Evolutionary conservation across 2,329 filamentous ascomycete species (phyloP).

Genomic region (Colletotrichum tropicale): DNA sequence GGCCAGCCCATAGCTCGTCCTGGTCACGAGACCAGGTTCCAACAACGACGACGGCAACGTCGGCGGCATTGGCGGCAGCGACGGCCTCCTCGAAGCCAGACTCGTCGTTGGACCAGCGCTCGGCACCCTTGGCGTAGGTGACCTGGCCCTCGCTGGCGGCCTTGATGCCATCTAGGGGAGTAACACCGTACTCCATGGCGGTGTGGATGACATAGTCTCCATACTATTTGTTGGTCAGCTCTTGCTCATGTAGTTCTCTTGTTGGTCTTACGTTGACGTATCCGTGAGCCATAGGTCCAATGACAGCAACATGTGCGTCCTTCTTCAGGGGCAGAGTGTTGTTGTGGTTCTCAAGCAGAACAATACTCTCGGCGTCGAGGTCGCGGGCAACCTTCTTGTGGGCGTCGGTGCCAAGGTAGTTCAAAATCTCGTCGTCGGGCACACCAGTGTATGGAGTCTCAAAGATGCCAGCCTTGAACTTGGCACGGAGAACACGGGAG

Average conservation of each 20-base stretch:
- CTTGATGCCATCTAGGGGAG: constrained; percentile 72
- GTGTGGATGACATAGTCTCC: constrained; percentile 75
- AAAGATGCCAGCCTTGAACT: constrained; percentile 74
- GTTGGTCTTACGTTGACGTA: constrained; percentile 65
- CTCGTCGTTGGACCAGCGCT: constrained; percentile 74
- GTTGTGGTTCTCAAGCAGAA: constrained; percentile 64
- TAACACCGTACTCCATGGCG: constrained; percentile 68
- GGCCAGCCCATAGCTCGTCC: constrained; percentile 69
- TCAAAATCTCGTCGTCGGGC: constrained; percentile 55
- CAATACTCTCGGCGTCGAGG: constrained; percentile 68
- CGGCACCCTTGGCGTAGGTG: constrained; percentile 72
- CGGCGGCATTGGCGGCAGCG: constrained; percentile 67
- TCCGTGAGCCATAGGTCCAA: constrained; percentile 76
- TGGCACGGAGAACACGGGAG: constrained; percentile 66
- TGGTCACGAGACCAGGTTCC: constrained; percentile 80
- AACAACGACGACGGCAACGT: constrained; percentile 75
- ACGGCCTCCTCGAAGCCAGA: constrained; percentile 71
- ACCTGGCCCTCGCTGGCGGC: constrained; percentile 63
- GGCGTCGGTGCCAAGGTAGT: constrained; percentile 66
- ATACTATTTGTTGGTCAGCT: constrained; percentile 45
- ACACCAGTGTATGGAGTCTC: constrained; percentile 71
- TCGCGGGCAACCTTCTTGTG: constrained; percentile 63
- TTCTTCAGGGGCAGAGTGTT: constrained; percentile 60
- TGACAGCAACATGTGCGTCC: constrained; percentile 71
- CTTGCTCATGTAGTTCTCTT: background rate